These are phyloP conservation scores for Euphorbia schlechtendalii DNA, from an alignment of 441 rosid species.

Conservation along the genomic window DNA sequence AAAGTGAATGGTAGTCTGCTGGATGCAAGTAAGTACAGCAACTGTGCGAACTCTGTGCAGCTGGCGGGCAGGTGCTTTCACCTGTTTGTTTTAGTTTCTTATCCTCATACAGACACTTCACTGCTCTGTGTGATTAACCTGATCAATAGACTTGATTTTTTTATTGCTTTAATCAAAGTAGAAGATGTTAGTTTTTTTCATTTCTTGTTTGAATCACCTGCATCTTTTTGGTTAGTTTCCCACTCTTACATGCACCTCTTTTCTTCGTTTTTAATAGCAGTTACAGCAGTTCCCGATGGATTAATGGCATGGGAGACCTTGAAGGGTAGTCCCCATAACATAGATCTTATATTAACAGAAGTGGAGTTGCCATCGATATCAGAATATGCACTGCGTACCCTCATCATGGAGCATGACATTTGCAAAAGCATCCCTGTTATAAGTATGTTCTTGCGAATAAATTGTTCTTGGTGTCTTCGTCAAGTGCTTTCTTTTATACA, in stretches of 20 bases:
- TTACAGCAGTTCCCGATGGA: conserved; percentile 83
- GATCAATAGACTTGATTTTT: no score
- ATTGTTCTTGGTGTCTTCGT: conserved; percentile 5
- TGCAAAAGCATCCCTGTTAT: conserved; percentile 92
- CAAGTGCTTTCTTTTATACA: not conserved
- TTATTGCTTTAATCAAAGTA: no score
- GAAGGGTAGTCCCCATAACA: conserved; percentile 45
- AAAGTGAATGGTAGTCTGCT: no score
- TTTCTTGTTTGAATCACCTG: not conserved
- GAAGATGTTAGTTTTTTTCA: not conserved
- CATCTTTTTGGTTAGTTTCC: not conserved
- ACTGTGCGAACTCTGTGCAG: not conserved
- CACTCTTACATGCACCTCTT: not conserved
- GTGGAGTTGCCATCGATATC: conserved; percentile 88
- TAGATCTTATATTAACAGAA: conserved; percentile 84
- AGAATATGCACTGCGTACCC: conserved; percentile 74
- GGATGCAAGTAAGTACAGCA: not conserved
- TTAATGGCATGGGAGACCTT: conserved; percentile 84
- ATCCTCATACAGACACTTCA: no score
- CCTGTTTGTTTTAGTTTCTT: no score
- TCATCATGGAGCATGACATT: conserved; percentile 79
- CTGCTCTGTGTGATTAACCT: no score
- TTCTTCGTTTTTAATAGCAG: conserved; percentile 34
- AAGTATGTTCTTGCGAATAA: conserved; percentile 46
- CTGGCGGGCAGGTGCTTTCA: no score